A percentile compares a stretch with the other conserved stretches of the same genome.
Conservation (phyloP, 306 rosid species). For the Quercus dentata region DNA sequence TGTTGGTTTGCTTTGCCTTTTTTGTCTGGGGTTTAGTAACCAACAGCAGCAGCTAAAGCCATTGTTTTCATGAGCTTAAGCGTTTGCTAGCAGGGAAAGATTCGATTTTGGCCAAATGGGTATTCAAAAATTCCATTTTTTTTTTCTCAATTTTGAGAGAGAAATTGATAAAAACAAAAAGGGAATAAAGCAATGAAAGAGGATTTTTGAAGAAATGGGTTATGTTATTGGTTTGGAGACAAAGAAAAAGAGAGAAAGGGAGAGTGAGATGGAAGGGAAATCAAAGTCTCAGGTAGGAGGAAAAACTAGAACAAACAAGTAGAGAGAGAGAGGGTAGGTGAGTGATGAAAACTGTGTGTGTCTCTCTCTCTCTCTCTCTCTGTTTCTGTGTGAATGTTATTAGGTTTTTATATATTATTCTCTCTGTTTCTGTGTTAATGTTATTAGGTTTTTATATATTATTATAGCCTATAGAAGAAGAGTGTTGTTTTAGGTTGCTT, state of each 20-base stretch:
- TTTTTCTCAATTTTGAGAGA: not conserved
- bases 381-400: not conserved
- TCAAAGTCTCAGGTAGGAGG: no score
- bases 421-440: not conserved
- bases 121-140: constrained; percentile 5
- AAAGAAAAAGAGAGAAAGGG: not conserved
- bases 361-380: constrained; percentile 2
- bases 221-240: not conserved
- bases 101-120: constrained; percentile 16
- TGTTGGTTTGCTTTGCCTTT: not conserved
- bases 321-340: constrained; percentile 9
- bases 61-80: constrained; percentile 10
- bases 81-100: constrained; percentile 1
- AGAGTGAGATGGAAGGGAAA: not conserved
- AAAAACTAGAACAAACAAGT: not conserved
- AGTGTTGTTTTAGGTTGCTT: not conserved
- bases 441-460: not conserved
- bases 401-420: no score
- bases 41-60: not conserved
- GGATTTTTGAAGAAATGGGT: not conserved
- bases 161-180: not conserved
- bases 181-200: not conserved
- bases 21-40: constrained; percentile 1
- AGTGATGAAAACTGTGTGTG: constrained; percentile 24
- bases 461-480: not conserved